A percentile compares a stretch with the other conserved stretches of the same genome.
Conservation (phyloP, 106 monocot species). For the Xerophyta viscosa region DNA sequence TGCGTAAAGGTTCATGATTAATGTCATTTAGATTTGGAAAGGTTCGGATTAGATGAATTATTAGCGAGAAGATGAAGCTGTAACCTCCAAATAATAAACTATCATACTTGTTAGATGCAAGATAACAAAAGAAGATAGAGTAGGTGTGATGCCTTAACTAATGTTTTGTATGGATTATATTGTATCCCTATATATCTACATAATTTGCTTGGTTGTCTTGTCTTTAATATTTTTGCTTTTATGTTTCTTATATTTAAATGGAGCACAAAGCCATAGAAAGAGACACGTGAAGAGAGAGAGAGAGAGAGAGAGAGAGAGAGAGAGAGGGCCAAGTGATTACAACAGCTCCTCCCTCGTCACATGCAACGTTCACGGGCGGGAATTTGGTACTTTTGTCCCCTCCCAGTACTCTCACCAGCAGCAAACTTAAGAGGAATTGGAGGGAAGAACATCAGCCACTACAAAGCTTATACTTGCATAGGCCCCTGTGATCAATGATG, state of each 20-base stretch:
- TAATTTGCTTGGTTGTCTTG: background rate
- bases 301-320: background rate
- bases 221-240: background rate
- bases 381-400: conserved; percentile 18
- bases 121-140: no score
- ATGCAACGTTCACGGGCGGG: conserved; percentile 61
- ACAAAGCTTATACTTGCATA: background rate
- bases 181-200: background rate
- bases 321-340: background rate
- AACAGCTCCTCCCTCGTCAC: conserved; percentile 32
- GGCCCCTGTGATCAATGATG: no score
- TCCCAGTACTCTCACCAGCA: conserved; percentile 2
- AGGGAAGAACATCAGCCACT: background rate
- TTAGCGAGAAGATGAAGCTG: no score
- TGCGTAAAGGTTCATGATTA: no score
- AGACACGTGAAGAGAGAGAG: conserved; percentile 23
- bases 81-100: no score
- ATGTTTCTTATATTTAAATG: background rate
- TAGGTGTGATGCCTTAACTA: no score
- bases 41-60: no score
- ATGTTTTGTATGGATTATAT: no score
- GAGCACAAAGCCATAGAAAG: conserved; percentile 7
- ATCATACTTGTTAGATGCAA: no score
- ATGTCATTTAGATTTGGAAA: no score
- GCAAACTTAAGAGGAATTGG: background rate